Evolutionary conservation across 495 filamentous ascomycete species (phyloP).

Genomic region (Hyaloscypha variabilis): DNA sequence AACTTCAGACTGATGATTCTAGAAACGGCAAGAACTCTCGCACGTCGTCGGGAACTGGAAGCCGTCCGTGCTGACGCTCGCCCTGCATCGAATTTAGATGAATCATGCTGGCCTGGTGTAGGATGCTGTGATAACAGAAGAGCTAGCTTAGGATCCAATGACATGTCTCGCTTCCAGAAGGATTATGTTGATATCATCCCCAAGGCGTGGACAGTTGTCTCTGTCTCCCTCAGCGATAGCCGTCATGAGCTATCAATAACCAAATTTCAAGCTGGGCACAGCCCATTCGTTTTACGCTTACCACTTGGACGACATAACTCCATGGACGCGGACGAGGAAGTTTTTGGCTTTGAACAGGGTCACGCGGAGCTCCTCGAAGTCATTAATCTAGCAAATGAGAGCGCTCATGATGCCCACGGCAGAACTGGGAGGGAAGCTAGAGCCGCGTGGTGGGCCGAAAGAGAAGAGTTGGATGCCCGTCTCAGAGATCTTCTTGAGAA

Average conservation of each 20-base stretch:
- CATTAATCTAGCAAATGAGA: constrained; percentile 75
- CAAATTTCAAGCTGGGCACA: constrained; percentile 69
- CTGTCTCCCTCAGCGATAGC: constrained; percentile 78
- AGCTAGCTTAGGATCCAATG: constrained; percentile 33
- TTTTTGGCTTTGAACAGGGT: constrained; percentile 81
- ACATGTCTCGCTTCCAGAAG: constrained; percentile 60
- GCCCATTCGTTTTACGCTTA: constrained; percentile 82
- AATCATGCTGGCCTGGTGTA: constrained; percentile 47
- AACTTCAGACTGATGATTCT: constrained; percentile 38
- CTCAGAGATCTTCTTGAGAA: constrained; percentile 78
- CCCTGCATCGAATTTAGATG: constrained; percentile 33
- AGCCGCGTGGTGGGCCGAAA: constrained; percentile 84
- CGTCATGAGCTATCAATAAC: constrained; percentile 81
- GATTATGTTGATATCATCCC: constrained; percentile 85
- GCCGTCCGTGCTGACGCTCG: constrained; percentile 50
- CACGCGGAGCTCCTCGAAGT: constrained; percentile 80
- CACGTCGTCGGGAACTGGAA: constrained; percentile 59
- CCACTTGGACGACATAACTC: constrained; percentile 81
- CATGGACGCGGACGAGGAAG: constrained; percentile 76
- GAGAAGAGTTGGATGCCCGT: constrained; percentile 75
- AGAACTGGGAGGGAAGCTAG: constrained; percentile 64
- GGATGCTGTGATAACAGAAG: constrained; percentile 8
- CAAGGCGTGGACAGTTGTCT: constrained; percentile 79
- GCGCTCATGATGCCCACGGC: constrained; percentile 71
- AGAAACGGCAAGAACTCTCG: constrained; percentile 65